Evolutionary conservation across 2,329 filamentous ascomycete genomes (phyloP).

Genomic region (Paecilomyces sp.): DNA sequence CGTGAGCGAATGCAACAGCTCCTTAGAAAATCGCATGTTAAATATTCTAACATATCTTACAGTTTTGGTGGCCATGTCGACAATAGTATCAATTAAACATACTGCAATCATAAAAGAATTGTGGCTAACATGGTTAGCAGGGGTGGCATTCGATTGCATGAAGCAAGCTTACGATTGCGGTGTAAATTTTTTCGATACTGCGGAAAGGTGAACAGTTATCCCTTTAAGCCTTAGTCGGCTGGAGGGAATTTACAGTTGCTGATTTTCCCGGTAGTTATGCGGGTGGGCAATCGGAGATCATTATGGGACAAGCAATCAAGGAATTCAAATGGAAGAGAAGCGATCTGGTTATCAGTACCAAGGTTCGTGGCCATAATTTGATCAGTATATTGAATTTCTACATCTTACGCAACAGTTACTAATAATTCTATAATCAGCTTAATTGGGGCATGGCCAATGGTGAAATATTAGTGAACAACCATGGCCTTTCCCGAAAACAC

Average conservation of each 20-base stretch:
- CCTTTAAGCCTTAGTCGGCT: neutral
- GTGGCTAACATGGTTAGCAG: conserved; percentile 14
- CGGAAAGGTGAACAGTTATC: conserved; percentile 34
- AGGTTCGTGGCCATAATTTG: conserved; percentile 22
- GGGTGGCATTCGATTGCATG: conserved; percentile 31
- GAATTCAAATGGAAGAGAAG: conserved; percentile 52
- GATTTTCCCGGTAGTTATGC: conserved; percentile 22
- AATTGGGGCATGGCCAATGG: conserved; percentile 58
- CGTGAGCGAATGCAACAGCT: conserved; percentile 19
- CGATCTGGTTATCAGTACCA: conserved; percentile 52
- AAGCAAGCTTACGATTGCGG: conserved; percentile 51
- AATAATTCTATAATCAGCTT: conserved; percentile 31
- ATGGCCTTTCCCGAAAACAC: conserved; percentile 63
- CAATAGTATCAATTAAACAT: conserved; percentile 40
- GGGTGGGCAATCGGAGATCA: conserved; percentile 45
- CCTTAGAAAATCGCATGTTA: neutral
- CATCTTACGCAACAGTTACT: neutral
- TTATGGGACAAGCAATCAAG: conserved; percentile 52
- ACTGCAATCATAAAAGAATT: neutral
- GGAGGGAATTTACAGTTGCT: neutral
- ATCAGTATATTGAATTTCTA: neutral
- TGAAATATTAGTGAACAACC: conserved; percentile 58
- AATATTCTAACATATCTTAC: neutral
- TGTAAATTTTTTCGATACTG: conserved; percentile 52
- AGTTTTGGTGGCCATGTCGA: conserved; percentile 55